Conservation (phyloP, 768 basidiomycete genomes). For the Atractiella rhizophila region DNA sequence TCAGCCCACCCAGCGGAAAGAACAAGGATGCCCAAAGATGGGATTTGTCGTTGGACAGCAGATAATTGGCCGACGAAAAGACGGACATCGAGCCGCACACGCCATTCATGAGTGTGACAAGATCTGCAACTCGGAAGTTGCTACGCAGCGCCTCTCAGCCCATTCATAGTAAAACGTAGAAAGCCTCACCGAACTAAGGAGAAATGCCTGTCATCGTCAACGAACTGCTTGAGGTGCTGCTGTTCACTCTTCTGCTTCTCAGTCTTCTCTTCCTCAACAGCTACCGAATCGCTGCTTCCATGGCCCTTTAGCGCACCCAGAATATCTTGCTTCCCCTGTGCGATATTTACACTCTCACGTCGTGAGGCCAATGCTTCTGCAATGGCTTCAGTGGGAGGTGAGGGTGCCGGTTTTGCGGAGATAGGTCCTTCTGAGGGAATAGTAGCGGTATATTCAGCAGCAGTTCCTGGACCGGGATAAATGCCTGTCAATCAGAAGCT, state of each 20-base stretch:
- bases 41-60: constrained; percentile 48
- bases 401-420: too few species aligned
- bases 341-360: too few species aligned
- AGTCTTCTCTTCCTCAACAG: not conserved
- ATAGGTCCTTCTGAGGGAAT: too few species aligned
- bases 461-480: too few species aligned
- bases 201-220: constrained; percentile 82
- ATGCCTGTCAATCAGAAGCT: too few species aligned
- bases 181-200: constrained; percentile 60
- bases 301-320: too few species aligned
- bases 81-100: constrained; percentile 90
- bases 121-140: constrained; percentile 90
- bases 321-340: too few species aligned
- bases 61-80: constrained; percentile 74
- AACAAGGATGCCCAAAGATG: constrained; percentile 36
- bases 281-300: too few species aligned
- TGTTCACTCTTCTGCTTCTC: constrained; percentile 22
- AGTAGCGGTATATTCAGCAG: too few species aligned
- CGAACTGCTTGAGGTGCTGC: constrained; percentile 63
- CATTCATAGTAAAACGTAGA: not conserved
- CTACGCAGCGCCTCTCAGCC: constrained; percentile 26
- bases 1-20: constrained; percentile 72
- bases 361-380: too few species aligned
- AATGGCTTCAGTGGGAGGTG: too few species aligned
- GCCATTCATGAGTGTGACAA: constrained; percentile 97